Conservation (phyloP, 371 early-diverging fungal species). For the Apophysomyces variabilis region DNA sequence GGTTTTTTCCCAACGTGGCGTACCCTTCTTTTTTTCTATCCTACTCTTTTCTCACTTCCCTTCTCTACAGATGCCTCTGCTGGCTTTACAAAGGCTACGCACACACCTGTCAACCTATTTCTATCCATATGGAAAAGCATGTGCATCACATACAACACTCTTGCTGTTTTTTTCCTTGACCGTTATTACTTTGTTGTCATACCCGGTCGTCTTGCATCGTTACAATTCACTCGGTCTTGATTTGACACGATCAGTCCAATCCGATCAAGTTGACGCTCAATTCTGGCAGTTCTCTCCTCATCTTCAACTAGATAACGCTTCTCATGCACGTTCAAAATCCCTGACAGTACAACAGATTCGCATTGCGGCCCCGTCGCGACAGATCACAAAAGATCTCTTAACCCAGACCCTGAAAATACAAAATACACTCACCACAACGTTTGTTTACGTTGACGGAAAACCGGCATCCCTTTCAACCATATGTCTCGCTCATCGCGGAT, state of each 20-base stretch:
- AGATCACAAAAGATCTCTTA: slow-evolving; percentile 25
- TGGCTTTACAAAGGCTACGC: slow-evolving; percentile 20
- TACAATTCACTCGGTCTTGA: slow-evolving; percentile 33
- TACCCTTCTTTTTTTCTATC: slow-evolving; percentile 16
- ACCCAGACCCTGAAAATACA: slow-evolving; percentile 24
- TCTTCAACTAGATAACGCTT: slow-evolving; percentile 19
- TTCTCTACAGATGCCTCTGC: slow-evolving; percentile 31
- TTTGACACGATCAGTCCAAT: slow-evolving; percentile 13
- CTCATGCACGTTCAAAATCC: slow-evolving; percentile 27
- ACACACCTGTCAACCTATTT: slow-evolving; percentile 41
- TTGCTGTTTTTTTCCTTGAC: slow-evolving; percentile 55
- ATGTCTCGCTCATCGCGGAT: slow-evolving; percentile 25
- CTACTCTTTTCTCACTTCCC: not conserved
- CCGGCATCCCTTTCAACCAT: slow-evolving; percentile 27
- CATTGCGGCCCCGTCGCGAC: slow-evolving; percentile 20
- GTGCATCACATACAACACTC: slow-evolving; percentile 56
- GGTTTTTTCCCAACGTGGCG: not conserved
- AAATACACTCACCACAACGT: slow-evolving; percentile 24
- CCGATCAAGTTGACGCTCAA: slow-evolving; percentile 32
- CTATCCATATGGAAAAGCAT: slow-evolving; percentile 66
- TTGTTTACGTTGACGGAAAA: slow-evolving; percentile 26
- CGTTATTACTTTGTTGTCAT: slow-evolving; percentile 57
- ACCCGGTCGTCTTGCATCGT: slow-evolving; percentile 47
- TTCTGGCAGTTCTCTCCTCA: slow-evolving; percentile 37
- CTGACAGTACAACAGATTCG: slow-evolving; percentile 42